These are phyloP conservation scores for Mallotus nudiflorus DNA, from an alignment of 345 rosid genomes.

Conservation along the genomic window DNA sequence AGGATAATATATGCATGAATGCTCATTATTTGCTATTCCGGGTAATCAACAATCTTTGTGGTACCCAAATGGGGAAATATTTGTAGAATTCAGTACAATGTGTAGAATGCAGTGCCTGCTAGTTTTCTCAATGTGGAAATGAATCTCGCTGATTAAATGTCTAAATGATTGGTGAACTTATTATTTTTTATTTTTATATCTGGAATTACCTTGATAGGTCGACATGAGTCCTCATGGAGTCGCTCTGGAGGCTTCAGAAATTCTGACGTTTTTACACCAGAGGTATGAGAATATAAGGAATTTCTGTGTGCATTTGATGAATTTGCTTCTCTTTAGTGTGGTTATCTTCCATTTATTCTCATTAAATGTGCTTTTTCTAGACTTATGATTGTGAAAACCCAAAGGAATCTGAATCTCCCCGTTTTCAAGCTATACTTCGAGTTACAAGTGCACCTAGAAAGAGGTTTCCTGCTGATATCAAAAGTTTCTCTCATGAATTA, in stretches of 20 bases:
- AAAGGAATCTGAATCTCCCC: slow-evolving; percentile 98
- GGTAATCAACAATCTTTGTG: background rate
- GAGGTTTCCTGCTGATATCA: slow-evolving; percentile 94
- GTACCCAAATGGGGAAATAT: background rate
- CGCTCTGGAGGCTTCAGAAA: slow-evolving; percentile 60
- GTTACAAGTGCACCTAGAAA: slow-evolving; percentile 92
- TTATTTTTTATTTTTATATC: slow-evolving; percentile 14
- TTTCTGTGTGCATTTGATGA: slow-evolving; percentile 24
- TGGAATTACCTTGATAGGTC: slow-evolving; percentile 50
- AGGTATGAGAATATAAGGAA: slow-evolving; percentile 54
- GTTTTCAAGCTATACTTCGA: slow-evolving; percentile 96
- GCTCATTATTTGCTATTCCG: background rate
- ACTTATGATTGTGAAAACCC: slow-evolving; percentile 73
- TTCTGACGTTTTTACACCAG: slow-evolving; percentile 87
- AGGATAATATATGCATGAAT: background rate
- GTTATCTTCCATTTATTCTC: slow-evolving; percentile 10
- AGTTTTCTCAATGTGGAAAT: background rate
- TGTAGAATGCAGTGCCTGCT: background rate
- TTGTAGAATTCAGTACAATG: background rate
- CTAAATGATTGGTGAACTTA: background rate
- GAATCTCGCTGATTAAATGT: background rate
- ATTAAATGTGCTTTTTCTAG: slow-evolving; percentile 39
- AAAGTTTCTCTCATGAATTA: slow-evolving; percentile 98
- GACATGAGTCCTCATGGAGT: slow-evolving; percentile 48
- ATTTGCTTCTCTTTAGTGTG: slow-evolving; percentile 10